Percentiles rank a stretch among this genome's conserved stretches.
Conservation (phyloP, 1,284 basidiomycete species). For the Cystobasidium slooffiae region DNA sequence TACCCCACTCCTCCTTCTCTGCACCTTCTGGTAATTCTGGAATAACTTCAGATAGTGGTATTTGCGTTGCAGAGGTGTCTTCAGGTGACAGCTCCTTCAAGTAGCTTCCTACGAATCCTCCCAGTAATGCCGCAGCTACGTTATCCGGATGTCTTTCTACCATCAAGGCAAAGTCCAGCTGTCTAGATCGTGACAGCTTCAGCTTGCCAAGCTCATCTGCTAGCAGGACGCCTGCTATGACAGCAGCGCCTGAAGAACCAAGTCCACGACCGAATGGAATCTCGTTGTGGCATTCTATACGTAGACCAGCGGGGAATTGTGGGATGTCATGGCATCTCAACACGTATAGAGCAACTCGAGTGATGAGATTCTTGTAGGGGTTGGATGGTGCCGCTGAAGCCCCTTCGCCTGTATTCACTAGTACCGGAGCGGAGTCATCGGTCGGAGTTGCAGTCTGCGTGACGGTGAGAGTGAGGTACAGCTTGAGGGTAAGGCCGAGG, state of each 20-base stretch:
- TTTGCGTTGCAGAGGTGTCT: slow-evolving; percentile 76
- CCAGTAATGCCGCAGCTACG: slow-evolving; percentile 94
- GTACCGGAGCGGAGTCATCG: slow-evolving; percentile 62
- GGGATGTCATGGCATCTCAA: slow-evolving; percentile 79
- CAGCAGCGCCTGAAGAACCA: slow-evolving; percentile 96
- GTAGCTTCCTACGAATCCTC: slow-evolving; percentile 98
- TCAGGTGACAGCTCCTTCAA: slow-evolving; percentile 78
- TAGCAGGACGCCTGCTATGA: slow-evolving; percentile 92
- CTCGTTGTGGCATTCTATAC: slow-evolving; percentile 83
- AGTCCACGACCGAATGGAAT: slow-evolving; percentile 97
- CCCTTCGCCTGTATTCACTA: slow-evolving; percentile 87
- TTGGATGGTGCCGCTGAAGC: slow-evolving; percentile 88
- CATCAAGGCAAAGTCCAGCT: slow-evolving; percentile 97
- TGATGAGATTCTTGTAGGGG: slow-evolving; percentile 95
- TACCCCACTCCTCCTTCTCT: slow-evolving; percentile 75
- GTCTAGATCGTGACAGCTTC: slow-evolving; percentile 69
- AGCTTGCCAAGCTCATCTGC: slow-evolving; percentile 82
- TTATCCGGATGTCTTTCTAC: slow-evolving; percentile 99
- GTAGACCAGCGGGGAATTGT: slow-evolving; percentile 69
- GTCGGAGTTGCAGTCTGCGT: slow-evolving; percentile 56
- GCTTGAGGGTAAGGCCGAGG: slow-evolving; percentile 91
- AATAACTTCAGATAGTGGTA: slow-evolving; percentile 93
- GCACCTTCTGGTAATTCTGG: slow-evolving; percentile 96
- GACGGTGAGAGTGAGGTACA: slow-evolving; percentile 79
- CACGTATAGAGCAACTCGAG: slow-evolving; percentile 97